Evolutionary conservation across 1,284 basidiomycete species (phyloP).

Genomic region (Agroathelia rolfsii): DNA sequence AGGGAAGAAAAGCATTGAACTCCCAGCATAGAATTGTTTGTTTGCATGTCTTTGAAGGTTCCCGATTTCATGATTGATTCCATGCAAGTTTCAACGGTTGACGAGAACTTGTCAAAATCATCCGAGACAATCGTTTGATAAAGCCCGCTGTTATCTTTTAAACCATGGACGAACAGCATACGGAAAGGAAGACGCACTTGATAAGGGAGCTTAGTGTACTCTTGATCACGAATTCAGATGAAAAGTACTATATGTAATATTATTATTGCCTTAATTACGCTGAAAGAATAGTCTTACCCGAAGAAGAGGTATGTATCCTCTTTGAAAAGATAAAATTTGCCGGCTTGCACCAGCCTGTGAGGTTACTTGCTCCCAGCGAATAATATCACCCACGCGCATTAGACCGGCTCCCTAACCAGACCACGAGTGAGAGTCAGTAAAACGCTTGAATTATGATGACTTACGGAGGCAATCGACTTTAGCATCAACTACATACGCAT

Average conservation of each 20-base stretch:
- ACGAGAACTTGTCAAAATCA: slow-evolving; percentile 36
- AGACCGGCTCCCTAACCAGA: slow-evolving; percentile 34
- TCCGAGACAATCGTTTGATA: slow-evolving; percentile 43
- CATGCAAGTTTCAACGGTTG: slow-evolving; percentile 35
- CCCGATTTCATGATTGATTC: slow-evolving; percentile 24
- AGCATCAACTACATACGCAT: slow-evolving; percentile 29
- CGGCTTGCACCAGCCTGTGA: slow-evolving; percentile 22
- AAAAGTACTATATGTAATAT: slow-evolving; percentile 37
- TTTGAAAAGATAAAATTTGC: slow-evolving; percentile 46
- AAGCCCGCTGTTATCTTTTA: too few species aligned
- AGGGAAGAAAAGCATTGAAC: slow-evolving; percentile 38
- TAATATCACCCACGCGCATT: slow-evolving; percentile 39
- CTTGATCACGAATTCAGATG: slow-evolving; percentile 54
- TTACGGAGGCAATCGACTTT: slow-evolving; percentile 30
- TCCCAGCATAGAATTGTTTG: slow-evolving; percentile 21
- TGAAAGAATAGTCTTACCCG: slow-evolving; percentile 27
- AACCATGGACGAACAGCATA: too few species aligned
- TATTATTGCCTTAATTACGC: slow-evolving; percentile 2
- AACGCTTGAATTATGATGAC: slow-evolving; percentile 5
- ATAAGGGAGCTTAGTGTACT: slow-evolving; percentile 43
- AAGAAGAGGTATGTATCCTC: slow-evolving; percentile 46
- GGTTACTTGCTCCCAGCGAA: slow-evolving; percentile 38
- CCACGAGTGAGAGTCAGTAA: slow-evolving; percentile 4
- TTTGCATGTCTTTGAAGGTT: slow-evolving; percentile 33
- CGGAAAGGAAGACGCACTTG: slow-evolving; percentile 32